phyloP scores from a whole-genome alignment of 495 filamentous ascomycete species.

The Aspergillus avenaceus region DNA sequence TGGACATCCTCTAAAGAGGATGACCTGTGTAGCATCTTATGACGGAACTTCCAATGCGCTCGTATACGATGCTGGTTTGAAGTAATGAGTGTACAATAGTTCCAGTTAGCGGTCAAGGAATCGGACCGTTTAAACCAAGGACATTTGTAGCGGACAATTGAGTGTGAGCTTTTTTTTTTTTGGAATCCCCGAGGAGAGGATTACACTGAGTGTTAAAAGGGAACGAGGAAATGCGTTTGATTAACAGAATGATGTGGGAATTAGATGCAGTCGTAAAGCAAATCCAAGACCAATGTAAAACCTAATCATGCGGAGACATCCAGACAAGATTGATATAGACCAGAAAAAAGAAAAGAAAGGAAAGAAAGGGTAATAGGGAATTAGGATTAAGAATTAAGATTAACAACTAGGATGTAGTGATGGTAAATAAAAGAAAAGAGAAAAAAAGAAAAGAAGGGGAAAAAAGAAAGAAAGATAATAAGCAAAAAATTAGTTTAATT shows the following conservation, averaged over 20 bases:
- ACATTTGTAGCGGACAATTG: conserved; percentile 8
- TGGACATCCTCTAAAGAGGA: conserved; percentile 9
- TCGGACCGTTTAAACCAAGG: conserved; percentile 5
- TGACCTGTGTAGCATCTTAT: conserved; percentile 7
- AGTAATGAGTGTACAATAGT: neutral
- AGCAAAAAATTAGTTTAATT: neutral
- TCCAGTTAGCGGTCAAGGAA: neutral
- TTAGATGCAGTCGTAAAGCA: conserved; percentile 8
- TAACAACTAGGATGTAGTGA: too few relatives aligned
- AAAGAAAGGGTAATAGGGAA: conserved; percentile 1
- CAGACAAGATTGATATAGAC: neutral
- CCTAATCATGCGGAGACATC: neutral
- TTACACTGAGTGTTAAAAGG: neutral
- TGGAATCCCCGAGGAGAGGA: neutral
- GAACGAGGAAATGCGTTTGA: conserved; percentile 3
- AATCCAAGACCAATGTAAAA: conserved; percentile 3
- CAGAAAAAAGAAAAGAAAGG: conserved; percentile 3
- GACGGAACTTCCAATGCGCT: neutral
- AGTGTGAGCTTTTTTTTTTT: conserved; percentile 6
- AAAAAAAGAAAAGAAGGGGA: conserved; percentile 1
- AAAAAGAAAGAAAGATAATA: conserved; percentile 3
- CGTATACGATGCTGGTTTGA: neutral
- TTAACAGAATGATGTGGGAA: conserved; percentile 1
- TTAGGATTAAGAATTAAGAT: neutral
- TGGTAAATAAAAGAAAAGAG: neutral